phyloP scores from a whole-genome alignment of 257 asterid species.

The Eustoma russellianum region DNA sequence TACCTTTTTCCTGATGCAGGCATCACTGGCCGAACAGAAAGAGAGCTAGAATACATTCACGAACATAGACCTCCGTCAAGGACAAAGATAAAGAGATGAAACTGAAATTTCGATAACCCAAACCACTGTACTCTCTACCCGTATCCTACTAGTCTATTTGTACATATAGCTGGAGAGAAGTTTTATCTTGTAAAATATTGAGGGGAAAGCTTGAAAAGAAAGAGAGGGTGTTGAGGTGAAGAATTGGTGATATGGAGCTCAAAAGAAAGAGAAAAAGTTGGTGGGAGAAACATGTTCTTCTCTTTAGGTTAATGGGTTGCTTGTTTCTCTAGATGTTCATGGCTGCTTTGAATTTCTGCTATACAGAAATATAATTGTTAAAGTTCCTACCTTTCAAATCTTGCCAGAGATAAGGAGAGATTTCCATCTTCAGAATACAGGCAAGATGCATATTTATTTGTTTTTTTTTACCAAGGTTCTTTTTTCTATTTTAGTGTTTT shows the following conservation, averaged over 20 bases:
- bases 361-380: not conserved
- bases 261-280: constrained; percentile 18
- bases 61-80: constrained; percentile 1
- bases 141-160: constrained; percentile 1
- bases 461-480: not conserved
- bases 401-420: constrained; percentile 3
- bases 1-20: constrained; percentile 34
- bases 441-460: not conserved
- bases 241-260: constrained; percentile 17
- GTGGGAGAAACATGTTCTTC: constrained; percentile 12
- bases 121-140: not conserved
- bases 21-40: constrained; percentile 40
- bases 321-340: constrained; percentile 13
- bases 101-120: too few species aligned
- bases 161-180: constrained; percentile 3
- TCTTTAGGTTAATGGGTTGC: constrained; percentile 19
- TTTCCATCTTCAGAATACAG: constrained; percentile 11
- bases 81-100: too few species aligned
- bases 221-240: constrained; percentile 13
- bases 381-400: constrained; percentile 11
- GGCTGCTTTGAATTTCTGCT: constrained; percentile 10
- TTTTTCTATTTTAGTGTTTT: not conserved
- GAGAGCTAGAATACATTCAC: constrained; percentile 14
- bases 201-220: not conserved
- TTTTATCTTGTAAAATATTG: not conserved